Percentiles rank a stretch among this genome's conserved stretches.
These are phyloP conservation scores for Eucalyptus marginata DNA, from an alignment of 345 rosid genomes.

Conservation along the genomic window DNA sequence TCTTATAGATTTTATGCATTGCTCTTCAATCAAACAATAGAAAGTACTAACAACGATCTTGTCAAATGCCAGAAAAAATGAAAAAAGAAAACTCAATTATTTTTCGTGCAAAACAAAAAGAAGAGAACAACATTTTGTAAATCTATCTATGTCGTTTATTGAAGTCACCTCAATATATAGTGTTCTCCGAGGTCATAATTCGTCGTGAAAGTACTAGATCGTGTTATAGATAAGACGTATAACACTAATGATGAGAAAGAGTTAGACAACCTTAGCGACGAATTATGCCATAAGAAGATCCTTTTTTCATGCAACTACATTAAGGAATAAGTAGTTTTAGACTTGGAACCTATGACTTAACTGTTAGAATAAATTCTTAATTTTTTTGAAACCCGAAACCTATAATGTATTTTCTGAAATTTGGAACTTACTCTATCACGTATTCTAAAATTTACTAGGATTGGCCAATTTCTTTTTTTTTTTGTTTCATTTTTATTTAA, in stretches of 20 bases:
- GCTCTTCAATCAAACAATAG: background rate
- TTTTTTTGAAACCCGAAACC: too few relatives aligned
- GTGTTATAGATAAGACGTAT: background rate
- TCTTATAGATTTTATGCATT: background rate
- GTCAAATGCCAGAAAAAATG: background rate
- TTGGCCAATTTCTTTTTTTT: accelerated
- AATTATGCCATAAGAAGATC: background rate
- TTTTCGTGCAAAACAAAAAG: background rate
- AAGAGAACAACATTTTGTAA: background rate
- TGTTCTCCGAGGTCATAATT: background rate
- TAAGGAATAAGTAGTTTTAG: too few relatives aligned
- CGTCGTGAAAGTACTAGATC: background rate
- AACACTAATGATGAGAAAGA: background rate
- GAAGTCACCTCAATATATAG: background rate
- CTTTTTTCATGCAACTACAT: background rate
- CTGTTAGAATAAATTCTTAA: accelerated
- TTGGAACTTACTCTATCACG: accelerated
- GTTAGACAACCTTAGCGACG: background rate
- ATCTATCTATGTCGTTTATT: background rate
- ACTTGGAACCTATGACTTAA: too few relatives aligned
- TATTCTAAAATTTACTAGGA: background rate
- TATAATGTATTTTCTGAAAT: too few relatives aligned
- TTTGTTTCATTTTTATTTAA: too few relatives aligned
- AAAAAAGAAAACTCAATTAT: background rate
- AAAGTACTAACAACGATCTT: background rate